Base-by-base conservation (phyloP, 2,329 filamentous ascomycete genomes). In the Blastomyces parvus region DNA sequence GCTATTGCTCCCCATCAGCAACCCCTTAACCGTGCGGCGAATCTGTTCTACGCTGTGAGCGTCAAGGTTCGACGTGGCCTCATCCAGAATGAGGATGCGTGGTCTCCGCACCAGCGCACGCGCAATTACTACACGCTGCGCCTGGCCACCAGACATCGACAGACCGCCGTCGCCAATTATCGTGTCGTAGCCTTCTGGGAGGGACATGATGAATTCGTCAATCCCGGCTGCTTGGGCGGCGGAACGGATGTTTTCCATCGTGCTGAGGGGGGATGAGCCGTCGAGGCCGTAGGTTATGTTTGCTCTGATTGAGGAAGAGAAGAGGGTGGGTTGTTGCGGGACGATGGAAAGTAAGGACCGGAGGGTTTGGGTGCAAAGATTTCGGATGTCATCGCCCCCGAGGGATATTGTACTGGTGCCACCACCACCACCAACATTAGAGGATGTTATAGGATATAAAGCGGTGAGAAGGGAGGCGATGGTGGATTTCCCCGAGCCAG, bases 401-500 rank as follows among this genome's bases (percentile, higher is more conserved):
- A 78, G 67, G 30, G 72, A 73, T 67, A 91, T 86, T 0, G 82
- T 74, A 46, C 75, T 70, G 2, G 71, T 9, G 9, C 13, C 36
- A 38, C 36, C 7, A 7, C 36, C 67, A n/a, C 63, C 44, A n/a
- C 61, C 67, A n/a, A 63, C 44, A n/a, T 61, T 60, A n/a, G 71
- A 69, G 1, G 69, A 61, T 2, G 70, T 69, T 1, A 74, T 67
- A 61, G 79, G 73, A 7, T 94, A 91, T 0, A 97, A 80, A 0
- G 88, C 85, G 3, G 95, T 77, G 0, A 97, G 79, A 0, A 97
- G 77, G 0, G 88, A 84, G 0, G 88, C 82, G 44, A 97, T 81
- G 0, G 93, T 97, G 17, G 88, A 92, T 76, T 99, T 97, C 0
- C 94, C 93, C n/a, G 88, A 90, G 0, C 94, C 93, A 0, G 91